Evolutionary conservation across 2,329 filamentous ascomycete genomes (phyloP), one percentile per base, ranked within the genome.

Genomic region (Fusarium euwallaceae): DNA sequence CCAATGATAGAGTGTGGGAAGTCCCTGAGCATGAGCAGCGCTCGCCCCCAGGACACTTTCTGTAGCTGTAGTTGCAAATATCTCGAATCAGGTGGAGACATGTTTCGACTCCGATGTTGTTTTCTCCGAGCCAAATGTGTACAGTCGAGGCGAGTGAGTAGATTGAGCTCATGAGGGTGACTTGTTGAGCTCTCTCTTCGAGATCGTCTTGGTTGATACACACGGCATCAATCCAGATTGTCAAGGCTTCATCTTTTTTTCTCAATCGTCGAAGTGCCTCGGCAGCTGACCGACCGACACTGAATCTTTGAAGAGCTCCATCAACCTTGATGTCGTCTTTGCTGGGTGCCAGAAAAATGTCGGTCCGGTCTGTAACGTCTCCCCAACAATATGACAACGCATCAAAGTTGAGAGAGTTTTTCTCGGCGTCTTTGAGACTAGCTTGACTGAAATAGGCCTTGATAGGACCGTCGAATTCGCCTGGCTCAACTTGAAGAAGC

Each of bases 141-240:
- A 77, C 75, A 0, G 14, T 22, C 0, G 61, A 69, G 0, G 75
- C 75, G 0, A 66, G 16, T 0, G 72, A 72, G 6, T 77, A 77
- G 2, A 77, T 77, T 9, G 65, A 51, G 4, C 66, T 66, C 75
- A 77, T 77, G 0, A 77, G 45, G 0, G 63, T 67, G 1, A 77
- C 75, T 22, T 77, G 75, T 1, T 74, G 71, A 0, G 72, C 71
- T 20, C 75, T 60, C 11, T 77, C 75, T 22, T 68, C 59, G 0
- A 74, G 55, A 6, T 77, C 63, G 2, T 72, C 73, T 17, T 77
- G 75, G 7, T 77, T 77, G 6, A 77, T 77, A 29, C 75, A 77
- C 2, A 77, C 64, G 0, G 75, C 75, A n/a, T 77, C 75, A 10
- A 77, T 66, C 75, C 75, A 77, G 7, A 76, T 71, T 2, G 34